Base-by-base conservation (phyloP, 495 filamentous ascomycete genomes). In the Neurospora terricola region DNA sequence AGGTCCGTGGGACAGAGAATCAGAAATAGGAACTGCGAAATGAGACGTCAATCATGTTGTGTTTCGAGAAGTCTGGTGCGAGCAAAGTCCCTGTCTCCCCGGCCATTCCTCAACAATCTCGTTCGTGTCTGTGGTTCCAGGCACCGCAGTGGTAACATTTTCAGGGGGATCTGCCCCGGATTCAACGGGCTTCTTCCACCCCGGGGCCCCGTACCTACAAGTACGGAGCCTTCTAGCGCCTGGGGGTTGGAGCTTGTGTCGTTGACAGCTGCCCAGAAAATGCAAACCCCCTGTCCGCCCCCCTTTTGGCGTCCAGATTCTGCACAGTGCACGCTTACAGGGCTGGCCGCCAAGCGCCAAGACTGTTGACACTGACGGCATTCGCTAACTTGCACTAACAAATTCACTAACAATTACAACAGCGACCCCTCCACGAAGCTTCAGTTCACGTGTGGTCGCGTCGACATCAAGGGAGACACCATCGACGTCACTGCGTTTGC, bases 361-460 rank as follows among this genome's bases (percentile, higher is more conserved):
- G 45, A 54, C 10, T 54, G 9, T 23, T 21, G 54, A 18, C 54
- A 16, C 4, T 21, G 54, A 30, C 23, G 16, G n/a, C n/a, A n/a
- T 23, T 27, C 48, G 12, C 54, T 9, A 62, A 30, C 23, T 3
- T 21, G 48, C 54, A 62, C 23, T 59, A 48, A 21, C 43, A 48
- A 10, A n/a, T 27, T 2, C 45, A 27, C 45, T 54, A 66, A 66
- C 54, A 66, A 66, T 66, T 62, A 62, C 54, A 62, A 30, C 54
- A 62, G 14, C 7, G 27, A 16, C 54, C 54, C 54, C 54, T 66
- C 54, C 1, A 34, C 14, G 27, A 66, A 66, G 54, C 54, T 27
- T 43, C 23, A 14, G 10, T 62, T 72, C 75, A 76, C 75, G 75
- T 76, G 75, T 27, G 38, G 68, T 45, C 75, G 75, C 75, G 75